Evolutionary conservation across 2,329 filamentous ascomycete genomes (phyloP).

Genomic region (Graphiopsis chlorocephala): DNA sequence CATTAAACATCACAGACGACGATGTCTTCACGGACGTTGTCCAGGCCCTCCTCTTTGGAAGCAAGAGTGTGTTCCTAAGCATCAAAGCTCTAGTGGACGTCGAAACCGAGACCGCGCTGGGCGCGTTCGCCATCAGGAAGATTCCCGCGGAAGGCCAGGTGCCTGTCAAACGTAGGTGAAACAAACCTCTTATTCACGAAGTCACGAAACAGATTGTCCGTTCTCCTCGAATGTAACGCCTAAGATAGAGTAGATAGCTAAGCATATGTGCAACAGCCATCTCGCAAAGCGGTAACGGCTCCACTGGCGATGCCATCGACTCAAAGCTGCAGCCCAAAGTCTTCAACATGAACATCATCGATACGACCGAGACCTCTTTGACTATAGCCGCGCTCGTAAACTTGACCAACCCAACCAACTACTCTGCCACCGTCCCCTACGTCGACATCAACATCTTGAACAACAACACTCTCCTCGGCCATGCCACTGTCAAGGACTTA

Average conservation of each 20-base stretch:
- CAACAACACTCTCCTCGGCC: constrained; percentile 72
- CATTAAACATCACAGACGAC: constrained; percentile 76
- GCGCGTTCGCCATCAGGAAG: constrained; percentile 73
- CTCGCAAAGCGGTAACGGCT: constrained; percentile 11
- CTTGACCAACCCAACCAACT: constrained; percentile 85
- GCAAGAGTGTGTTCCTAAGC: constrained; percentile 64
- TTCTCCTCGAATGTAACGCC: constrained; percentile 9
- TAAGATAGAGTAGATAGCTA: constrained; percentile 29
- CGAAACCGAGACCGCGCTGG: constrained; percentile 76
- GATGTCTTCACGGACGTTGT: constrained; percentile 77
- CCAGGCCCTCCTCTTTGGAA: constrained; percentile 75
- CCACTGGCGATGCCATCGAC: constrained; percentile 6
- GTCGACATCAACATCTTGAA: constrained; percentile 72
- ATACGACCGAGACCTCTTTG: constrained; percentile 70
- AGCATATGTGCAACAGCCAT: constrained; percentile 20
- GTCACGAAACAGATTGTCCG: constrained; percentile 15
- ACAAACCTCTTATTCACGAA: constrained; percentile 8
- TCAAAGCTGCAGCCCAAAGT: constrained; percentile 58
- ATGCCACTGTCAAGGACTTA: constrained; percentile 66
- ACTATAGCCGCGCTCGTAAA: constrained; percentile 71
- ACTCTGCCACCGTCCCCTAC: constrained; percentile 78
- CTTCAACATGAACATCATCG: constrained; percentile 67
- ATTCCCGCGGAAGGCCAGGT: constrained; percentile 82
- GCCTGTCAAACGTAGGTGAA: constrained; percentile 85
- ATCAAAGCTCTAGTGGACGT: constrained; percentile 81